A percentile compares a stretch with the other conserved stretches of the same genome.
Evolutionary conservation across 257 asterid genomes (phyloP).

Genomic region (Orobanche coerulescens): DNA sequence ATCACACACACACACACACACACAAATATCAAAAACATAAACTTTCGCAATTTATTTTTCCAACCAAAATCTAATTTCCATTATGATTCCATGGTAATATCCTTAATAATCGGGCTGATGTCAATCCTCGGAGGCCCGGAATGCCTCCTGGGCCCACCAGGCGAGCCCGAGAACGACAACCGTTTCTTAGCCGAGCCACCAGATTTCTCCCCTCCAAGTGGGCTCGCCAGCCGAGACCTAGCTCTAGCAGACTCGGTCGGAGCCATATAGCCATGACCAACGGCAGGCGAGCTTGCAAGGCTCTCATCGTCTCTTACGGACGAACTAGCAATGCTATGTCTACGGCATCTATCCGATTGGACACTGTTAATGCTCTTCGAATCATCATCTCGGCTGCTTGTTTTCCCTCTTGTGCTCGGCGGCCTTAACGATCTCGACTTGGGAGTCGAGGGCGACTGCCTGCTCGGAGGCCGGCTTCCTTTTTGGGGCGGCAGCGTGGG

Average conservation of each 20-base stretch:
- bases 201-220: conserved; percentile 32
- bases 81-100: conserved; percentile 20
- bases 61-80: too few relatives aligned
- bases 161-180: conserved; percentile 43
- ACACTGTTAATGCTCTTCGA: conserved; percentile 53
- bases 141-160: conserved; percentile 48
- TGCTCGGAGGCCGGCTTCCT: conserved; percentile 36
- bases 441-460: conserved; percentile 68
- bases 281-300: conserved; percentile 44
- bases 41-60: not conserved
- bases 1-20: not conserved
- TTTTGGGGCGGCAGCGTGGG: conserved; percentile 35
- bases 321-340: conserved; percentile 68
- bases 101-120: conserved; percentile 25
- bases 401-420: conserved; percentile 33
- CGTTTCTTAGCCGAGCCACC: conserved; percentile 56
- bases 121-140: conserved; percentile 47
- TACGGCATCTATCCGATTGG: conserved; percentile 56
- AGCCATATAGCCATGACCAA: conserved; percentile 57
- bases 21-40: not conserved
- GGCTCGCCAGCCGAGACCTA: conserved; percentile 49
- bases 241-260: conserved; percentile 70
- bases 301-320: conserved; percentile 79
- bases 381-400: conserved; percentile 51
- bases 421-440: conserved; percentile 32